Percentiles rank a stretch among this genome's conserved stretches.
Evolutionary conservation across 176 grass and related monocot genomes (phyloP).

Genomic region (Rhynchospora tenuis): DNA sequence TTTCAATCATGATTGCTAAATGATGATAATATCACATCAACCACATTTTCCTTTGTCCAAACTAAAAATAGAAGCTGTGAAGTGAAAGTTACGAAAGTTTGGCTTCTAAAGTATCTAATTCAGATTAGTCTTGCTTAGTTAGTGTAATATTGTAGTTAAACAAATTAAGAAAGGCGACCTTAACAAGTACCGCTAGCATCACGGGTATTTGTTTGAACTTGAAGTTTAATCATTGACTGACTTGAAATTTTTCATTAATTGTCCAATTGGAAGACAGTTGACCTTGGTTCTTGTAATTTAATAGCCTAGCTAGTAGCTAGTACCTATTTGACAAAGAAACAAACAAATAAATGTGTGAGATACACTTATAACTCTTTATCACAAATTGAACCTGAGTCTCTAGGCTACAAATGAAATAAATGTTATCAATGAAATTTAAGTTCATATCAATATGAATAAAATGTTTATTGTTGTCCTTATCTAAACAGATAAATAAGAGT

Average conservation of each 20-base stretch:
- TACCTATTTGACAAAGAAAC: background rate
- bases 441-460: no score
- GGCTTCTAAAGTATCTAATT: background rate
- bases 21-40: background rate
- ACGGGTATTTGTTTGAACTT: background rate
- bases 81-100: background rate
- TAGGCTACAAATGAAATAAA: no score
- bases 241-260: slow-evolving; percentile 6
- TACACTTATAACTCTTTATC: no score
- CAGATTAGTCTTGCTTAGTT: background rate
- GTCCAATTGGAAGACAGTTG: background rate
- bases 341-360: background rate
- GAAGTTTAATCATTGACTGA: slow-evolving; percentile 24
- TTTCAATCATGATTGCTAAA: background rate
- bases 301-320: background rate
- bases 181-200: background rate
- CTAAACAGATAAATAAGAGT: no score
- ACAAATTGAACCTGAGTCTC: no score
- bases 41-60: background rate
- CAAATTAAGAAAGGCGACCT: background rate
- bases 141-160: background rate
- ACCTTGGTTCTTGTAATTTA: slow-evolving; percentile 30
- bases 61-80: background rate
- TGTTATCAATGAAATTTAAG: no score
- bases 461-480: no score